Conservation (phyloP, 192 early-diverging fungal genomes). For the Chytriomyces hyalinus region DNA sequence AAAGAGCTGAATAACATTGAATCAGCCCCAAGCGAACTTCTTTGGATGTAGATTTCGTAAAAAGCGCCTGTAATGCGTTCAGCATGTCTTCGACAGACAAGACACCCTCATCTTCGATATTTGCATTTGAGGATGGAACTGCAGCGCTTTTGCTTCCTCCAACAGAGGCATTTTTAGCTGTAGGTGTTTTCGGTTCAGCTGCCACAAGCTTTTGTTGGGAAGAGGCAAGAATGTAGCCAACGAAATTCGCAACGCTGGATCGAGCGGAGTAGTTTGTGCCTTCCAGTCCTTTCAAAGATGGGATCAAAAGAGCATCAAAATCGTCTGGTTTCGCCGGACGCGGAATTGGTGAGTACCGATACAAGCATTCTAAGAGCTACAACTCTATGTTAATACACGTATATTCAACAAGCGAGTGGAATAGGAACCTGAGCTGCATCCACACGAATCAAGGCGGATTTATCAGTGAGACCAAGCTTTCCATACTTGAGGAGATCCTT, state of each 20-base stretch:
- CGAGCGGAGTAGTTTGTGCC: constrained; percentile 54
- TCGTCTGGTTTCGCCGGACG: constrained; percentile 59
- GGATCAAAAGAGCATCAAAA: constrained; percentile 55
- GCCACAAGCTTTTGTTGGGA: constrained; percentile 51
- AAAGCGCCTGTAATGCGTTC: constrained; percentile 63
- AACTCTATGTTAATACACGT: background rate
- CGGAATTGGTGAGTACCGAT: constrained; percentile 50
- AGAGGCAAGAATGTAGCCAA: constrained; percentile 57
- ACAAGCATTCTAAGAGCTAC: constrained; percentile 59
- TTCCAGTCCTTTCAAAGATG: constrained; percentile 60
- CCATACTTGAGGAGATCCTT: constrained; percentile 77
- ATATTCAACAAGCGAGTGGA: background rate
- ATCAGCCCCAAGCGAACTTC: constrained; percentile 79
- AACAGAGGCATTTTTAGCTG: constrained; percentile 44
- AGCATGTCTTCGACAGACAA: constrained; percentile 74
- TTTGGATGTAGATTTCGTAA: constrained; percentile 63
- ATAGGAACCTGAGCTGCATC: constrained; percentile 68
- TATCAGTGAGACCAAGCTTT: constrained; percentile 70
- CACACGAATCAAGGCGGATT: constrained; percentile 69
- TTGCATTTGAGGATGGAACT: constrained; percentile 38
- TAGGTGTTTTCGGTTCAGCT: background rate
- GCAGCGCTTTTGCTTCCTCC: constrained; percentile 39
- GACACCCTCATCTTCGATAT: constrained; percentile 32
- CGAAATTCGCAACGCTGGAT: constrained; percentile 53
- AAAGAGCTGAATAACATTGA: constrained; percentile 77